Percentiles rank a stretch among this genome's conserved stretches.
phyloP scores from a whole-genome alignment of 345 rosid species.

The Pugionium dolabratum region DNA sequence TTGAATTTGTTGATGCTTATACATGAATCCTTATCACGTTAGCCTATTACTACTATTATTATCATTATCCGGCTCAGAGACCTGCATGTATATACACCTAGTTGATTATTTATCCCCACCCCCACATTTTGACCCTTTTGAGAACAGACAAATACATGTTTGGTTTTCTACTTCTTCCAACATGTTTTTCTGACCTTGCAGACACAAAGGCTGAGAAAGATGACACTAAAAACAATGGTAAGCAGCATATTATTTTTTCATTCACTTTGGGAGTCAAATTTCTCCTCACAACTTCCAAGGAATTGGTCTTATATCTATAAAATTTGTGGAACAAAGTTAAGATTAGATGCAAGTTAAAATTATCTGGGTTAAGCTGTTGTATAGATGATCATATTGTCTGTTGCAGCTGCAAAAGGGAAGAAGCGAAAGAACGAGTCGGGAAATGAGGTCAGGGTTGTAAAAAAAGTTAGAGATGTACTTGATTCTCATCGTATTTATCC shows the following conservation, averaged over 20 bases:
- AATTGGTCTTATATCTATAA: constrained; percentile 7
- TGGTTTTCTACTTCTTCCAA: too few species aligned
- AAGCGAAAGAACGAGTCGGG: constrained; percentile 83
- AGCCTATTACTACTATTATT: too few species aligned
- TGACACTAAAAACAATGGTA: constrained; percentile 75
- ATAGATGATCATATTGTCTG: constrained; percentile 26
- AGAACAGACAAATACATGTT: too few species aligned
- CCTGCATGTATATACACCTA: too few species aligned
- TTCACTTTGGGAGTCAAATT: constrained; percentile 5
- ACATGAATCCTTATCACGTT: too few species aligned
- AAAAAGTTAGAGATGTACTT: constrained; percentile 10
- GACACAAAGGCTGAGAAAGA: constrained; percentile 86
- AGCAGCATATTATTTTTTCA: constrained; percentile 1
- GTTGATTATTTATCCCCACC: too few species aligned
- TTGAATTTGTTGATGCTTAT: neutral
- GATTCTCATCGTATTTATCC: constrained; percentile 1
- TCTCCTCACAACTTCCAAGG: constrained; percentile 7
- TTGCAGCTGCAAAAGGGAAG: constrained; percentile 77
- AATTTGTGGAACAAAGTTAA: neutral
- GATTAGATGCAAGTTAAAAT: neutral
- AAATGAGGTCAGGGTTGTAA: constrained; percentile 65
- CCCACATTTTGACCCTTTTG: too few species aligned
- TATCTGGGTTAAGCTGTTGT: constrained; percentile 8
- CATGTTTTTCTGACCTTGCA: constrained; percentile 43
- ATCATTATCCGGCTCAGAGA: too few species aligned